Evolutionary conservation across 805 yeast genomes (phyloP), one percentile per base, ranked within the genome.

Genomic region (Jamesozyma rosinii): DNA sequence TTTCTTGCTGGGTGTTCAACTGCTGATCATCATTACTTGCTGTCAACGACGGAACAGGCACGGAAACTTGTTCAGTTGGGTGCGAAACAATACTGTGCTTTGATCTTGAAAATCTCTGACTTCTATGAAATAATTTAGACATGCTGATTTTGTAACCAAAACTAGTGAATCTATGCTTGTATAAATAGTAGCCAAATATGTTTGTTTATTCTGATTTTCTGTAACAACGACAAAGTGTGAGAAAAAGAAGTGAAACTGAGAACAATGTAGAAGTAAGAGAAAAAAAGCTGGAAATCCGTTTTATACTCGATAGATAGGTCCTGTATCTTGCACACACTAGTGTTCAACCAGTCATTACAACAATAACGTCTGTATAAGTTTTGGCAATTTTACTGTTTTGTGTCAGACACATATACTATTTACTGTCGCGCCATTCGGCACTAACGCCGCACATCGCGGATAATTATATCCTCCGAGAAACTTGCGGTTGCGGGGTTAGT

Each of bases 41-140:
- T 6, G 29, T 11, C 6, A 11, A 24, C 10, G 29, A 11, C 11
- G 6, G 29, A 24, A 24, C 29, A 8, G 6, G 29, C 11, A 11
- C 29, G 11, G 11, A 8, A 24, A 24, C 29, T 24, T 24, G 34
- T 14, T 31, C 18, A 13, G 6, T 31, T 14, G 34, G 34, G 9
- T 31, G 34, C 6, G 8, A 5, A 31, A 31, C 14, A 31, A 31
- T 31, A 15, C 14, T 31, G n/a, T 31, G 34, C 18, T 15, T 34
- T 20, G n/a, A 21, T 20, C 14, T 20, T 24, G 19, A 26, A 19
- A 17, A 13, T 20, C 22, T 40, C 13, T 17, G 37, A 22, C 37
- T 33, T 34, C 41, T 37, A 26, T 42, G 45, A 34, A 42, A 42
- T 21, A 38, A 27, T 35, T 34, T 42, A 11, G 42, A 30, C 45